phyloP scores from a whole-genome alignment of 2,329 filamentous ascomycete genomes.

The Trichoderma guizhouense region DNA sequence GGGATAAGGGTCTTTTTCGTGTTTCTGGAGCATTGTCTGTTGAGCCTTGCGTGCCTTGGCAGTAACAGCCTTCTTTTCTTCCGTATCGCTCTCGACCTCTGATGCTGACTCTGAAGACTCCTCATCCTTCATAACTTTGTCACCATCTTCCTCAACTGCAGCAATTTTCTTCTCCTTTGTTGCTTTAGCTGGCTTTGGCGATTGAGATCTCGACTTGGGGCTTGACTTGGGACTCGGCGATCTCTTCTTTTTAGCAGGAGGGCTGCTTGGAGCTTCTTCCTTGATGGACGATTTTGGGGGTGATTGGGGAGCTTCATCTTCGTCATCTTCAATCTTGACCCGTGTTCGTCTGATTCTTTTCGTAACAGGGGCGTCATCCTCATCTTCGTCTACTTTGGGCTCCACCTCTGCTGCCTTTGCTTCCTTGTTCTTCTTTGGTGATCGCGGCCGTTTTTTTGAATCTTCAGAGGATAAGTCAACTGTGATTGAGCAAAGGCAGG shows the following conservation, averaged over 20 bases:
- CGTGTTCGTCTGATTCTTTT: slow-evolving; percentile 54
- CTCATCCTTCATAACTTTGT: slow-evolving; percentile 22
- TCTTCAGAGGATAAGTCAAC: slow-evolving; percentile 28
- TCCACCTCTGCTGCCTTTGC: slow-evolving; percentile 21
- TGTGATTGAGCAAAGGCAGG: not conserved
- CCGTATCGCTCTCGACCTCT: slow-evolving; percentile 47
- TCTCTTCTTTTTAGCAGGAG: slow-evolving; percentile 22
- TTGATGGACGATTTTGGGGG: slow-evolving; percentile 23
- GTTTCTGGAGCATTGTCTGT: slow-evolving; percentile 69
- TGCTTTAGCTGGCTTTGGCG: slow-evolving; percentile 20
- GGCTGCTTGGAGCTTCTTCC: slow-evolving; percentile 20
- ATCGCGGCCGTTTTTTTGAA: slow-evolving; percentile 46
- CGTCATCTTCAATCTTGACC: slow-evolving; percentile 51
- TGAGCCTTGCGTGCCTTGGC: slow-evolving; percentile 77
- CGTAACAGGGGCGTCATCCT: slow-evolving; percentile 57
- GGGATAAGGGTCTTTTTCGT: slow-evolving; percentile 77
- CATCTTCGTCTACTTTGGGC: slow-evolving; percentile 45
- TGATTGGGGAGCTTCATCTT: slow-evolving; percentile 42
- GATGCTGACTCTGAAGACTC: slow-evolving; percentile 31
- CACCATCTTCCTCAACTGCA: slow-evolving; percentile 22
- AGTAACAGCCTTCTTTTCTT: slow-evolving; percentile 66
- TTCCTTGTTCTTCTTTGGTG: slow-evolving; percentile 3
- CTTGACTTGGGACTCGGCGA: slow-evolving; percentile 27
- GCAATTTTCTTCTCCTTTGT: slow-evolving; percentile 29
- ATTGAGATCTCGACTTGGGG: slow-evolving; percentile 18